phyloP scores from a whole-genome alignment of 2,329 filamentous ascomycete genomes.

The Ustilaginoidea virens region DNA sequence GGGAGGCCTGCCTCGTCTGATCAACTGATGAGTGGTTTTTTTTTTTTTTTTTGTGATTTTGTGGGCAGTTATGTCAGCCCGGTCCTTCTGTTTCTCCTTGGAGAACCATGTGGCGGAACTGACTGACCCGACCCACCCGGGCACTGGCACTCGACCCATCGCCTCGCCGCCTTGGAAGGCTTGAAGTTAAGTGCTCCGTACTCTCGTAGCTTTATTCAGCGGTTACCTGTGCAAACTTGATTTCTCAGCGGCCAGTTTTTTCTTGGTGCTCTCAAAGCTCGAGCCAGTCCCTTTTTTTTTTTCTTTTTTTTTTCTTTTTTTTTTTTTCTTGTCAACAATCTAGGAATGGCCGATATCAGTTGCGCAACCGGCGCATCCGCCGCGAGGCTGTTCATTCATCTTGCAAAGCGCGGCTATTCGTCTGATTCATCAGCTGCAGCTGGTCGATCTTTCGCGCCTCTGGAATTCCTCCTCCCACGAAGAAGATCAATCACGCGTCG shows the following conservation, averaged over 20 bases:
- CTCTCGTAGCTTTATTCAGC: background rate
- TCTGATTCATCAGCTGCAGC: constrained; percentile 12
- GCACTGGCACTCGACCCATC: constrained; percentile 1
- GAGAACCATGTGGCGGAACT: constrained; percentile 1
- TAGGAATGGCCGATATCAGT: constrained; percentile 15
- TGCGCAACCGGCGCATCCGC: constrained; percentile 24
- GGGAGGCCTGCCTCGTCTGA: no score
- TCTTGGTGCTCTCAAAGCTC: no score
- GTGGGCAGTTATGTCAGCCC: constrained; percentile 6
- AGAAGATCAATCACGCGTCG: constrained; percentile 3
- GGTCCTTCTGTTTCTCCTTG: constrained; percentile 3
- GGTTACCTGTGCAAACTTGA: background rate
- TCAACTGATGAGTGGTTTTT: no score
- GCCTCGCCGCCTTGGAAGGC: background rate
- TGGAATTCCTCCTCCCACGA: constrained; percentile 26
- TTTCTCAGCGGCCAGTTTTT: constrained; percentile 6
- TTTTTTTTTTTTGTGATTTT: no score
- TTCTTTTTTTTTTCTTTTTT: no score
- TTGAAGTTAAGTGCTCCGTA: background rate
- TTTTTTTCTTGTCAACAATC: no score
- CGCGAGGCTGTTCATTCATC: constrained; percentile 25
- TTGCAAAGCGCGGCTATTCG: constrained; percentile 20
- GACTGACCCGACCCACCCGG: no score
- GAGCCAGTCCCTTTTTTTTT: no score
- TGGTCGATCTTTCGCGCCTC: constrained; percentile 11